phyloP scores from a whole-genome alignment of 352 stramenopile species.

The Globisporangium middletonii region DNA sequence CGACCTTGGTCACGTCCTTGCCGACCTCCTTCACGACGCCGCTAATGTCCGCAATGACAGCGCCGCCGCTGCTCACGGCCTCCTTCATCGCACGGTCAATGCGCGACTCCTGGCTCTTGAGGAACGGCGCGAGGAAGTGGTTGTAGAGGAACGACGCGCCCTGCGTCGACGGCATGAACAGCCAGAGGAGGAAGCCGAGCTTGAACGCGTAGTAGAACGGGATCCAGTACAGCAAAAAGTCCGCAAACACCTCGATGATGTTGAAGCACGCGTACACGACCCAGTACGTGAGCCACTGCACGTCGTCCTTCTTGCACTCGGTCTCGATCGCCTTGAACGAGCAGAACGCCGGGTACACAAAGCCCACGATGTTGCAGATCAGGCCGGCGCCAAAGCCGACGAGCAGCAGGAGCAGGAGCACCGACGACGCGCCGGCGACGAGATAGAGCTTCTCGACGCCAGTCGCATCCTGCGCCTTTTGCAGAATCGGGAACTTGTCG shows the following conservation, averaged over 20 bases:
- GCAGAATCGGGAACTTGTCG: constrained; percentile 73
- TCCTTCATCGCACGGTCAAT: constrained; percentile 86
- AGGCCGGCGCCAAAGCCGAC: constrained; percentile 82
- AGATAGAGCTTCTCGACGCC: constrained; percentile 89
- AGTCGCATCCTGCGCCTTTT: constrained; percentile 74
- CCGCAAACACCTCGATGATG: constrained; percentile 95
- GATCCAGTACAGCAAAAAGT: constrained; percentile 96
- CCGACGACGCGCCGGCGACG: constrained; percentile 42
- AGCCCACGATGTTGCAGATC: constrained; percentile 81
- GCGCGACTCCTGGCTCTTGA: constrained; percentile 75
- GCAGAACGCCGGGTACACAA: constrained; percentile 75
- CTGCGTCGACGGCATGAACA: constrained; percentile 95
- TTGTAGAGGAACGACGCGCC: constrained; percentile 95
- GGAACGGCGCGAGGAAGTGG: constrained; percentile 87
- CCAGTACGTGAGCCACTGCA: constrained; percentile 96
- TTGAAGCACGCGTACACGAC: constrained; percentile 97
- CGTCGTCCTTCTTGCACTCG: constrained; percentile 71
- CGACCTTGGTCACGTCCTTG: constrained; percentile 65
- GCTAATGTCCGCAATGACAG: constrained; percentile 77
- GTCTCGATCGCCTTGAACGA: constrained; percentile 87
- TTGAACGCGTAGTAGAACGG: constrained; percentile 99
- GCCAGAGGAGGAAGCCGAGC: constrained; percentile 95
- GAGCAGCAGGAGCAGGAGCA: constrained; percentile 76
- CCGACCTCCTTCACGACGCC: constrained; percentile 70
- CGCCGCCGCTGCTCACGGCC: constrained; percentile 62